Evolutionary conservation across 2,329 filamentous ascomycete genomes (phyloP).

Genomic region (Lasiodiplodia sp.): DNA sequence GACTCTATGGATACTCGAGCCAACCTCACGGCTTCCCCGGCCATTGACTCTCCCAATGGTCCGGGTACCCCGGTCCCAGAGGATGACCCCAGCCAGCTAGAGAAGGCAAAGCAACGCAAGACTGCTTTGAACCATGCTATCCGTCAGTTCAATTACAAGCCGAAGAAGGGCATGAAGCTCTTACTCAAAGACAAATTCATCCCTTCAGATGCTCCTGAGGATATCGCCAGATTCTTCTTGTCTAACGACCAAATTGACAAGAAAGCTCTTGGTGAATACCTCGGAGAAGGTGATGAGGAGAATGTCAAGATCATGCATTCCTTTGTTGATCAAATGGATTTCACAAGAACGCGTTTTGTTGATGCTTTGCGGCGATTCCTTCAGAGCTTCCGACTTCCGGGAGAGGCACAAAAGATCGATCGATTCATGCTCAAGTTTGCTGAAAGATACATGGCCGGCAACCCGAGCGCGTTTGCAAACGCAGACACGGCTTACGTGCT

Average conservation of each 20-base stretch:
- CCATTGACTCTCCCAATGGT: constrained; percentile 20
- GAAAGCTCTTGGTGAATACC: constrained; percentile 87
- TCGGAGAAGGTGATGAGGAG: constrained; percentile 90
- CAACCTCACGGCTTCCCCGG: constrained; percentile 32
- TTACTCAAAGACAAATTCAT: constrained; percentile 89
- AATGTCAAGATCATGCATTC: constrained; percentile 99
- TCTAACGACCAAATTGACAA: constrained; percentile 88
- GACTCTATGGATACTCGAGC: constrained; percentile 77
- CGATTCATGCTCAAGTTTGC: constrained; percentile 99
- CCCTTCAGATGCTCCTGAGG: constrained; percentile 74
- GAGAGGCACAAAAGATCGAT: constrained; percentile 98
- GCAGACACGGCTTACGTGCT: constrained; percentile 97
- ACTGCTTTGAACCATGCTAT: constrained; percentile 90
- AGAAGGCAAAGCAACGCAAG: constrained; percentile 92
- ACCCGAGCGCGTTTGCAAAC: constrained; percentile 97
- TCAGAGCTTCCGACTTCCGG: constrained; percentile 92
- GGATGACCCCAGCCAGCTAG: constrained; percentile 92
- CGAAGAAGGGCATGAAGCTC: constrained; percentile 88
- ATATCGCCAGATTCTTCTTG: constrained; percentile 84
- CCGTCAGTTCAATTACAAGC: constrained; percentile 95
- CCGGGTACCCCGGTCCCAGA: constrained; percentile 58
- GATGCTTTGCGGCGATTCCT: constrained; percentile 90
- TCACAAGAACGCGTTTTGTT: constrained; percentile 88
- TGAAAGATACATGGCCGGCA: constrained; percentile 91
- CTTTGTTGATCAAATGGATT: constrained; percentile 96